Base-by-base conservation (phyloP, 495 filamentous ascomycete species). In the Jackrogersella multiformis region DNA sequence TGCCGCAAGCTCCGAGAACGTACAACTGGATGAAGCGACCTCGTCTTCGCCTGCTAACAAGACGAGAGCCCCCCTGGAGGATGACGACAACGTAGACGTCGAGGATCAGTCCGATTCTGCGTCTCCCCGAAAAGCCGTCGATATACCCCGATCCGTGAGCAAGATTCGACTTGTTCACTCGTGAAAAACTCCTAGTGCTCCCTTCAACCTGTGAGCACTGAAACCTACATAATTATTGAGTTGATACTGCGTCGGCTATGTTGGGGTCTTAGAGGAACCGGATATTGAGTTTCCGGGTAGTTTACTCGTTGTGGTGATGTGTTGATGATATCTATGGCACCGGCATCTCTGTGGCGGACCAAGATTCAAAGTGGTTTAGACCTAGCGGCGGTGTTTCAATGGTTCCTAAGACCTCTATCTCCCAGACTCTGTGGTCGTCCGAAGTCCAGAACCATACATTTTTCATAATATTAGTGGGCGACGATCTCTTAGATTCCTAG, bases 121-220 rank as follows among this genome's bases (percentile, higher is more conserved):
- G 10, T 58, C 63, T 30, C 36, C 59, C 3, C 16, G 46, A 56
- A 71, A 56, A 26, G 59, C 20, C 5, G 42, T 65, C 34, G 60
- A 70, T 8, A 2, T 65, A 28, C 35, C 67, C 12, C 64, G 64
- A 55, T 41, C 64, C n/a, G 35, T 18, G 35, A 59, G 9, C 56
- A 55, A 34, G 30, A 68, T 73, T 52, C 48, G 58, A 36, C 28
- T 73, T 52, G 58, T 71, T 28, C 60, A 66, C 26, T 68, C 61
- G 6, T 62, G 32, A 59, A 1, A 49, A 20, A 35, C 18, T 38
- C n/a, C 28, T 9, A 42, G n/a, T 7, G 13, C 44, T 13, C 20
- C 13, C 12, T 16, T 38, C 15, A 26, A 16, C 5, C 18, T 36
- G 23, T 36, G 30, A 35, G 10, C 48, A 55, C 28, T 39, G 48